A percentile compares a stretch with the other conserved stretches of the same genome.
phyloP scores from a whole-genome alignment of 1,284 basidiomycete species.

The Trichosporon sp. region DNA sequence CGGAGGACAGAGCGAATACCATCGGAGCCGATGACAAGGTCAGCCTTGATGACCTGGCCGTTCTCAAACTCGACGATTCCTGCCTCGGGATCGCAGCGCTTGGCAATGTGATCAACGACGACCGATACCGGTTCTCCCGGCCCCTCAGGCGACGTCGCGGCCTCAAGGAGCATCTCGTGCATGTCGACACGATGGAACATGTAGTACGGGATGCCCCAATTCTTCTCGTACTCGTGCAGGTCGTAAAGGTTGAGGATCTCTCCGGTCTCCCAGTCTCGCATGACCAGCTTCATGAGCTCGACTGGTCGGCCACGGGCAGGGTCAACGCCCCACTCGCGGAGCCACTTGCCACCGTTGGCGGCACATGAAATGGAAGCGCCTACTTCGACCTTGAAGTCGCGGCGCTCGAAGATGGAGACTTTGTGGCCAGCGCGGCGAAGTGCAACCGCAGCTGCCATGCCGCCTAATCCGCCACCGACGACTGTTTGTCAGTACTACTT shows the following conservation, averaged over 20 bases:
- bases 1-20: conserved; percentile 41
- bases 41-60: conserved; percentile 34
- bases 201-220: conserved; percentile 38
- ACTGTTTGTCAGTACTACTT: conserved; percentile 10
- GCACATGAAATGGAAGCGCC: conserved; percentile 42
- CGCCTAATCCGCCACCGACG: conserved; percentile 37
- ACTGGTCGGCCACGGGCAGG: conserved; percentile 29
- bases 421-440: conserved; percentile 36
- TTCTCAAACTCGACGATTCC: conserved; percentile 41
- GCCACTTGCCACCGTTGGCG: conserved; percentile 33
- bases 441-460: conserved; percentile 31
- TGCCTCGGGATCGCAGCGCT: conserved; percentile 34
- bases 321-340: conserved; percentile 37
- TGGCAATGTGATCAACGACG: conserved; percentile 40
- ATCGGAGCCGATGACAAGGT: conserved; percentile 46
- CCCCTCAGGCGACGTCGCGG: conserved; percentile 32
- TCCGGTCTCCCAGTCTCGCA: conserved; percentile 40
- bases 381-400: conserved; percentile 38
- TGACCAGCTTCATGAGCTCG: conserved; percentile 32
- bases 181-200: conserved; percentile 46
- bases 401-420: conserved; percentile 36
- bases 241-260: conserved; percentile 34
- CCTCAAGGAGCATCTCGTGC: conserved; percentile 39
- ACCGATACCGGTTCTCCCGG: conserved; percentile 30
- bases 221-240: conserved; percentile 32